Percentiles rank a stretch among this genome's conserved stretches.
Evolutionary conservation across 371 early-diverging fungal genomes (phyloP).

Genomic region (Zychaea mexicana): DNA sequence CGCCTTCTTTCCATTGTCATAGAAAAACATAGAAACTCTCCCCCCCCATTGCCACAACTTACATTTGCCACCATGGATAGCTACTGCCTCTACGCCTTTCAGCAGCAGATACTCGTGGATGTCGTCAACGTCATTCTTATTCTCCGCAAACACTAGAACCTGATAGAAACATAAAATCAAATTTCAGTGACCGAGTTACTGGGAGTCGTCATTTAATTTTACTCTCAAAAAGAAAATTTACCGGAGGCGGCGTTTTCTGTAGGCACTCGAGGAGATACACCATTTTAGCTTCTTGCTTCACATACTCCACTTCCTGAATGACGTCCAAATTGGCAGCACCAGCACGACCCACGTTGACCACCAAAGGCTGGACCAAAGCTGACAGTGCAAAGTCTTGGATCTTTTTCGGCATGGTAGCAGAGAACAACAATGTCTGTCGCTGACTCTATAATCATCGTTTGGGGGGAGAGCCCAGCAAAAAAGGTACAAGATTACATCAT

Average conservation of each 20-base stretch:
- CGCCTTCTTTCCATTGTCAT: not conserved
- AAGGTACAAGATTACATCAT: not conserved
- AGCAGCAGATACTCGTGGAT: constrained; percentile 93
- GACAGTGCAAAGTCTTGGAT: constrained; percentile 93
- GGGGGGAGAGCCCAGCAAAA: not conserved
- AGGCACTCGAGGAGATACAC: constrained; percentile 90
- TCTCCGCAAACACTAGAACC: constrained; percentile 98
- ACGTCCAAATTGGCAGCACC: constrained; percentile 98
- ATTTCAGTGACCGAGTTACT: too few species aligned
- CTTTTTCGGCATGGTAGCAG: constrained; percentile 98
- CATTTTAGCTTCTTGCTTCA: constrained; percentile 94
- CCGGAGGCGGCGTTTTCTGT: constrained; percentile 95
- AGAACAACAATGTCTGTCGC: constrained; percentile 93
- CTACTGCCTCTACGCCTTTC: constrained; percentile 93
- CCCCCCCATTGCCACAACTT: constrained; percentile 42
- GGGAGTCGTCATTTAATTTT: not conserved
- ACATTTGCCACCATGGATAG: constrained; percentile 96
- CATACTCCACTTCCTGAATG: constrained; percentile 97
- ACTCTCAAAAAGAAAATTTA: constrained; percentile 23
- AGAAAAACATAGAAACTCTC: not conserved
- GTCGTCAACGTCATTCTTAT: constrained; percentile 99
- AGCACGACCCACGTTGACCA: constrained; percentile 98
- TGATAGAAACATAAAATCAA: constrained; percentile 15
- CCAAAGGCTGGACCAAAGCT: constrained; percentile 87
- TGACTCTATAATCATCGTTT: constrained; percentile 27